These are phyloP conservation scores for Pseudocercospora ulei DNA, from an alignment of 2,329 filamentous ascomycete species.

Conservation along the genomic window DNA sequence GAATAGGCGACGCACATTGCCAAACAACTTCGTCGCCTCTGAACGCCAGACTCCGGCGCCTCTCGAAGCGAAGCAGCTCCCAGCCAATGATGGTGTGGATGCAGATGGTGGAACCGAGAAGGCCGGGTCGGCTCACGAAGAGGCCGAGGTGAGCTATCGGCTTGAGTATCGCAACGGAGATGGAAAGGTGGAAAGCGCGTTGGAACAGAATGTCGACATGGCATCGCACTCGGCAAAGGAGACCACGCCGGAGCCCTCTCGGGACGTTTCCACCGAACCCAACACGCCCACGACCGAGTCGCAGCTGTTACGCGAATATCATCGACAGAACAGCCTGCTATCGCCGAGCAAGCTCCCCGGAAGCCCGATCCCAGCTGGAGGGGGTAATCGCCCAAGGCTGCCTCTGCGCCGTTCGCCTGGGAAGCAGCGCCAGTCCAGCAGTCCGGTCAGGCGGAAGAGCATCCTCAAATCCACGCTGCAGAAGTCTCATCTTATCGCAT, in stretches of 20 bases:
- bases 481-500: constrained; percentile 27
- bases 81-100: neutral
- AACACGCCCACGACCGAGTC: constrained; percentile 1
- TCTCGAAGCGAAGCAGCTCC: neutral
- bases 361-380: constrained; percentile 20
- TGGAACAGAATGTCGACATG: constrained; percentile 2
- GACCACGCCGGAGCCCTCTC: constrained; percentile 4
- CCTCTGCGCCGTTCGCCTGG: constrained; percentile 26
- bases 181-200: neutral
- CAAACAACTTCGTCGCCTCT: constrained; percentile 25
- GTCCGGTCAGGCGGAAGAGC: constrained; percentile 25
- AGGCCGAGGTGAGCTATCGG: neutral
- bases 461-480: constrained; percentile 11
- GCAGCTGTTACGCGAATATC: constrained; percentile 2
- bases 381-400: constrained; percentile 19
- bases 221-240: neutral
- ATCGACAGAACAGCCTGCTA: constrained; percentile 4
- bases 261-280: constrained; percentile 1
- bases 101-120: neutral
- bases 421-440: constrained; percentile 25
- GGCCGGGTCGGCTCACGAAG: neutral
- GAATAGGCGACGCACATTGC: constrained; percentile 27
- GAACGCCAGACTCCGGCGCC: neutral
- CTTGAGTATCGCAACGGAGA: neutral
- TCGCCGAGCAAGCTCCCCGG: constrained; percentile 13